Base-by-base conservation (phyloP, 1,139 yeast genomes). In the Geotrichum candidum region DNA sequence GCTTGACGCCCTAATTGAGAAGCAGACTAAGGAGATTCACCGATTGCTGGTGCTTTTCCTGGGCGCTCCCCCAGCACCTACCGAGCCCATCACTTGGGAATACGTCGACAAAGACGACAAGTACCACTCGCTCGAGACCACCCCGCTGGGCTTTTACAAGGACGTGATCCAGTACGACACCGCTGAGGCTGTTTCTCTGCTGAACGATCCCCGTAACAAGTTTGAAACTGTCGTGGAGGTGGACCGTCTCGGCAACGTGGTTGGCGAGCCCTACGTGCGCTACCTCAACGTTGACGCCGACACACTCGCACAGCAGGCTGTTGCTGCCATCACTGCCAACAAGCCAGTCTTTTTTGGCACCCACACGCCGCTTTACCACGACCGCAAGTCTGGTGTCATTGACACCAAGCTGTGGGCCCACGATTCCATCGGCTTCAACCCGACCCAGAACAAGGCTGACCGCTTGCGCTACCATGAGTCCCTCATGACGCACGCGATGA, bases 401-500 rank as follows among this genome's bases (percentile, higher is more conserved):
- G 96, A 88, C 70, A 76, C 83, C 18, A 79, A 82, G 46, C 81
- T 87, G 23, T 89, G 86, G 82, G 86, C 87, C 69, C 87, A 84
- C 73, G 74, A 80, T 64, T 76, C 86, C 60, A 79, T 88, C 63
- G 91, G 86, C 0, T 87, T 76, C 77, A 83, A 80, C 69, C 82
- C 79, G 66, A 76, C 75, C 63, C 88, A 77, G 83, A 77, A 64
- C 68, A 85, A 85, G 73, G 84, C 84, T 15, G 82, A 85, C 54
- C 77, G 89, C 63, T 81, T 85, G 62, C 69, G 78, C 58, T 84
- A 82, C 71, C 79, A 78, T 65, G 84, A 85, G 70, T 82, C 86
- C 51, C 73, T 84, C 66, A 89, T 89, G 95, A 88, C 95, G 15
- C 96, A 89, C 69, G 96, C 96, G 51, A 89, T 90, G 96, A 81